phyloP scores from a whole-genome alignment of 1,284 basidiomycete genomes.

The Moesziomyces globuligerus region DNA sequence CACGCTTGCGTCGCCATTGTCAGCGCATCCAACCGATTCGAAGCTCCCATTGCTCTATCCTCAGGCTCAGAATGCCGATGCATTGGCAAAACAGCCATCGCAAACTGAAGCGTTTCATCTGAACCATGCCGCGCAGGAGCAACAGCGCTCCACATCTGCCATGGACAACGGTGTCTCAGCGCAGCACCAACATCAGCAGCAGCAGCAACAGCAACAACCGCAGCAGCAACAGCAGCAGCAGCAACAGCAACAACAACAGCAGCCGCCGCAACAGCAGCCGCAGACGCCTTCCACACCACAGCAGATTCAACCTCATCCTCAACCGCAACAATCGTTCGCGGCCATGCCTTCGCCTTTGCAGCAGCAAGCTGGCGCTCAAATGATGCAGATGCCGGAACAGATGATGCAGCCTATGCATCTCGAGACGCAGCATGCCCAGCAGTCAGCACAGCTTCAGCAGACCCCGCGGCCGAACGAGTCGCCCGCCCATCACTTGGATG shows the following conservation, averaged over 20 bases:
- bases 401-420: constrained; percentile 21
- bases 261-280: constrained; percentile 17
- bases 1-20: constrained; percentile 18
- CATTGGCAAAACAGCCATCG: constrained; percentile 2
- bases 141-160: constrained; percentile 4
- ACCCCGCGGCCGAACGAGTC: background rate
- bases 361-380: constrained; percentile 20
- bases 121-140: constrained; percentile 5
- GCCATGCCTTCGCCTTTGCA: constrained; percentile 31
- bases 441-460: constrained; percentile 7
- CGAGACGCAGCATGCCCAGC: constrained; percentile 14
- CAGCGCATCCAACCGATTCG: constrained; percentile 11
- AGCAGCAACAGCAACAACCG: constrained; percentile 14
- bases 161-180: background rate
- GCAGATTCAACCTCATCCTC: constrained; percentile 18
- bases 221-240: too few relatives aligned
- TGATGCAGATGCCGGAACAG: constrained; percentile 21
- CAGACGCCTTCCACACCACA: constrained; percentile 15
- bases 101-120: constrained; percentile 19
- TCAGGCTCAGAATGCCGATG: constrained; percentile 1
- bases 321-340: constrained; percentile 17
- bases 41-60: constrained; percentile 2
- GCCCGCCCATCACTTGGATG: too few relatives aligned
- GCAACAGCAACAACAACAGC: too few relatives aligned
- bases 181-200: constrained; percentile 2